Base-by-base conservation (phyloP, 148 eudicot species). In the Vaccinium darrowii region DNA sequence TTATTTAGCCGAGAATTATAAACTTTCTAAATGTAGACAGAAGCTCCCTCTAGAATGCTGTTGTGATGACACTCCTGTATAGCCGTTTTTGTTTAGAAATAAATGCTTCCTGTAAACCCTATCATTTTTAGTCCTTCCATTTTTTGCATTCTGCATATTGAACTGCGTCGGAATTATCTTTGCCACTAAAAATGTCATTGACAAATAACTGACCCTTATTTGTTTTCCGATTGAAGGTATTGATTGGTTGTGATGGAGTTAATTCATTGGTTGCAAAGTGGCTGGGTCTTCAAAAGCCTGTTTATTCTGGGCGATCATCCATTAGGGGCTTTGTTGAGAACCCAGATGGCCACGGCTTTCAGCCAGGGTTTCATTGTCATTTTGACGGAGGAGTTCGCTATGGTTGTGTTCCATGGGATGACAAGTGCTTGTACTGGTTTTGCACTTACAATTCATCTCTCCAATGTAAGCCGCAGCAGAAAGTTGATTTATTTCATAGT, bases 221-320 rank as follows among this genome's bases (percentile, higher is more conserved):
- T 63, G 52, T 13, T 25, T 81, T 78, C 4, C 21, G 60, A 15
- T 75, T 81, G 49, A 27, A 91, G 93, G 92, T 88, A 49, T 82
- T 90, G 81, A 82, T 92, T 12, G 91, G 93, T 27, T 92, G 93
- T 80, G 92, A 90, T 72, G 94, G 94, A 62, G 90, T 91, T 8
- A 91, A 92, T 76, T 91, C 94, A 2, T 56, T 76, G 87, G 93
- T 89, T 57, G 92, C 91, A 4, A 91, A 87, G 25, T 88, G 83
- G 85, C 63, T 92, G 71, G 93, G 92, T 14, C 88, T 92, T 43
- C 18, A 84, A 43, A 73, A 76, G 30, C 90, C 91, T 1, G 75
- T 86, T 50, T 23, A 43, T 73, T 78, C 72, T 9, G 89, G 90
- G 12, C 52, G 92, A 50, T 86, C 89, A 14, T 83, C 90, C 4